These are phyloP conservation scores for Vitis rotundifolia DNA, from an alignment of 164 flowering plant species.

Conservation along the genomic window DNA sequence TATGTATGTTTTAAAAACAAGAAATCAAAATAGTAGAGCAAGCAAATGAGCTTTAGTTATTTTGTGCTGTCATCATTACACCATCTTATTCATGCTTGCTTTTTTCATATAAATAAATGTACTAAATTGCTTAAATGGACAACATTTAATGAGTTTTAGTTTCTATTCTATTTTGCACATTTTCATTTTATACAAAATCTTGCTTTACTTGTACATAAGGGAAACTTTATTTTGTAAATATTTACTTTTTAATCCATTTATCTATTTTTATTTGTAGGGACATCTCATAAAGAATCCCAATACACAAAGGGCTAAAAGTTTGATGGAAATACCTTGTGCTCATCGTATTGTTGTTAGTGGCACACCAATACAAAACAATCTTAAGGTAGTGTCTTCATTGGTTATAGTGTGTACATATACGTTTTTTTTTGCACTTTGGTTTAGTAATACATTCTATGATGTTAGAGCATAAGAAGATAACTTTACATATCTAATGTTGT, in stretches of 20 bases:
- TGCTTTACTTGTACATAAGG: neutral
- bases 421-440: neutral
- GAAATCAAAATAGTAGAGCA: too few relatives aligned
- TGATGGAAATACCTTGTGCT: slow-evolving; percentile 80
- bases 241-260: neutral
- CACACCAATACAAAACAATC: slow-evolving; percentile 95
- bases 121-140: neutral
- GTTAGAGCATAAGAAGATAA: too few relatives aligned
- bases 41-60: too few relatives aligned
- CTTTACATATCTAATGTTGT: neutral
- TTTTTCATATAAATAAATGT: too few relatives aligned
- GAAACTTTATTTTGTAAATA: neutral
- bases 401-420: neutral
- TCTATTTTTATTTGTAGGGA: slow-evolving; percentile 49
- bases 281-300: slow-evolving; percentile 98
- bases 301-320: slow-evolving; percentile 96
- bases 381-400: slow-evolving; percentile 54
- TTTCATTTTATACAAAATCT: neutral
- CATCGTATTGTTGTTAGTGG: slow-evolving; percentile 95
- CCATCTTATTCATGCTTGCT: too few relatives aligned
- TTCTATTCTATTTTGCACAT: too few relatives aligned
- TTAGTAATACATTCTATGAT: neutral
- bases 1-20: too few relatives aligned
- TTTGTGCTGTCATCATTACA: neutral
- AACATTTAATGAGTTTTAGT: neutral